Evolutionary conservation across 495 filamentous ascomycete species (phyloP), one percentile per base, ranked within the genome.

Genomic region (Lentithecium fluviatile): DNA sequence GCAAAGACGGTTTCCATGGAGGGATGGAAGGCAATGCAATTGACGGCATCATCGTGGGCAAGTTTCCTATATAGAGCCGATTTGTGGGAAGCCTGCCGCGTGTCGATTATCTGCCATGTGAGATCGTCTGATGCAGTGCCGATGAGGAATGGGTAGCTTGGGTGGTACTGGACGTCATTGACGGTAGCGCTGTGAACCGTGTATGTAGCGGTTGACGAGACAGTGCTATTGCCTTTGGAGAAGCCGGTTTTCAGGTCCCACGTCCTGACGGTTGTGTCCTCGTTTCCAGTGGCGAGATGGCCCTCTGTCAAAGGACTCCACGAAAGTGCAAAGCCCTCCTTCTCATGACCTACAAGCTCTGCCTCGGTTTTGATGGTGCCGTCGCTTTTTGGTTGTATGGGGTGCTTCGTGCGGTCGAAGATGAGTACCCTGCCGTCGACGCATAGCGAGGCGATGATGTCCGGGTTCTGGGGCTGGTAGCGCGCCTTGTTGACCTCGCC

Each of bases 401-500:
- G 86, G 68, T 97, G 95, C 80, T 97, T 97, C 49, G 95, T 95
- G 59, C 90, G 85, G 75, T 99, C 95, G 75, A 91, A 99, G 60
- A 99, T 85, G 75, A 96, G 82, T 25, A 96, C 88, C 63, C 83
- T 85, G 40, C 88, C 88, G 73, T 97, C 91, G 11, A 87, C 84
- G 25, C 89, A 89, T 80, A 97, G 88, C 1, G 95, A 96, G 17
- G 94, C 95, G 65, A 99, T 96, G 52, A 99, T 84, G 66, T 99
- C 89, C 7, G 94, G 94, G 65, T 99, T 99, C 73, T 97, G 93
- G 13, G 94, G 95, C 74, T 95, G 91, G 73, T 97, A 97, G 58
- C 95, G 85, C 0, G 95, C 95, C 74, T 97, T 99, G 79, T 99
- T 99, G 68, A 99, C 91, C 71, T 99, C 95, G 32, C 89, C 89